Evolutionary conservation across 2,329 filamentous ascomycete genomes (phyloP).

Genomic region (Ophiostoma perfectum): DNA sequence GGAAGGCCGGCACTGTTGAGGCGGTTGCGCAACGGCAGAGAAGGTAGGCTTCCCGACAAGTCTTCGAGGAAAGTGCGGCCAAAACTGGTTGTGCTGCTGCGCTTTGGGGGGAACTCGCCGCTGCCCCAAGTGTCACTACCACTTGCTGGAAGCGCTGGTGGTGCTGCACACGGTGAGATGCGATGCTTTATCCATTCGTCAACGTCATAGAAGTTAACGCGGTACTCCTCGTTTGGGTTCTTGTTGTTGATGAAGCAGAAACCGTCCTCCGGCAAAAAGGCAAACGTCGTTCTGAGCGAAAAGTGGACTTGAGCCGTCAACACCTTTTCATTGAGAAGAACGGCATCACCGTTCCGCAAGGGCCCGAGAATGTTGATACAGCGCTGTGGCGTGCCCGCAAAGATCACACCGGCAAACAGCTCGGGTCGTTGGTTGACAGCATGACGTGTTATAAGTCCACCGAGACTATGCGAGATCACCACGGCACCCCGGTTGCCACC

Average conservation of each 20-base stretch:
- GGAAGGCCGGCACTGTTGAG: conserved; percentile 32
- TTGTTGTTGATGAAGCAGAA: conserved; percentile 77
- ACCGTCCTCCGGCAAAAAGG: conserved; percentile 78
- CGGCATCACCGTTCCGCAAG: conserved; percentile 84
- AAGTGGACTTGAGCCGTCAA: conserved; percentile 93
- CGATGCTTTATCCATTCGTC: conserved; percentile 74
- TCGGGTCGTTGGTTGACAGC: conserved; percentile 80
- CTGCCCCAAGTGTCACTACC: background rate
- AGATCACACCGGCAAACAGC: conserved; percentile 79
- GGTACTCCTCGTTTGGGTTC: conserved; percentile 71
- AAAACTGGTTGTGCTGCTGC: conserved; percentile 35
- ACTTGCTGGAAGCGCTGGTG: conserved; percentile 55
- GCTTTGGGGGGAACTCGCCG: conserved; percentile 23
- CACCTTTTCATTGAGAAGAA: conserved; percentile 81
- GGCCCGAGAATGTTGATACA: conserved; percentile 91
- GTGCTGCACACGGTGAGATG: conserved; percentile 67
- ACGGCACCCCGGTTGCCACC: conserved; percentile 60
- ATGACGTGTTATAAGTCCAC: conserved; percentile 81
- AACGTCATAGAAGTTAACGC: conserved; percentile 75
- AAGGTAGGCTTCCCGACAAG: conserved; percentile 41
- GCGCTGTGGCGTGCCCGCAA: conserved; percentile 75
- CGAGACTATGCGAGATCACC: conserved; percentile 81
- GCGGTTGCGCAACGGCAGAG: conserved; percentile 32
- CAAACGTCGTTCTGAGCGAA: conserved; percentile 78
- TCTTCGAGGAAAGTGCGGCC: conserved; percentile 42